Base-by-base conservation (phyloP, 495 filamentous ascomycete species). In the Massariosphaeria phaeospora region DNA sequence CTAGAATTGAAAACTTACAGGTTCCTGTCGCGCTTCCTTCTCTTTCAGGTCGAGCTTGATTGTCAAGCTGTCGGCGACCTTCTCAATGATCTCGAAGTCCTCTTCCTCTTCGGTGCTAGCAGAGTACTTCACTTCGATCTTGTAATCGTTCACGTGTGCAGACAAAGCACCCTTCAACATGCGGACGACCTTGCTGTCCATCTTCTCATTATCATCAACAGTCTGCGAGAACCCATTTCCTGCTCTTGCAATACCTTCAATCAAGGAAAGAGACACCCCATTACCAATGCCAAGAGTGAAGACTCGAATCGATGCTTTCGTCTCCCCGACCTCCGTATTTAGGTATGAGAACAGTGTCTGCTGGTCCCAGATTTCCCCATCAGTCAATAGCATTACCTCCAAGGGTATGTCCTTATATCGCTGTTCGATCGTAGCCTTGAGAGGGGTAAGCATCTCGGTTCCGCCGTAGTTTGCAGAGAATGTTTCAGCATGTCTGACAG, bases 141-240 rank as follows among this genome's bases (percentile, higher is more conserved):
- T 74, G 54, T 82, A 87, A 50, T 82, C 74, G 20, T 59, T 72
- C 39, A 84, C 66, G 54, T 86, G 80, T 1, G 82, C 80, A 3
- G 75, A 75, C 24, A 88, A 61, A 0, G 81, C 81, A 0, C 76
- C 83, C 59, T 87, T 86, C 36, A 89, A 68, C 81, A 88, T 87
- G 7, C 84, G 74, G 7, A 88, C 73, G 3, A 88, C 74, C 64
- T 84, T 85, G 46, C 66, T 73, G 53, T 83, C 78, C 51, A 84
- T 73, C 56, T 77, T 75, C 52, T 87, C 84, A 9, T 72, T 69
- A 23, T 73, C 64, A 5, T 72, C 71, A 0, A 86, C 83, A 0
- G 75, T 61, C 65, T 86, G 84, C 0, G 79, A 71, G 56, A 86
- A 84, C 7, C 85, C 85, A 59, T 81, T 81, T 3, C 83, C 84